Evolutionary conservation across 2,329 filamentous ascomycete genomes (phyloP).

Genomic region (Fusarium sp.): DNA sequence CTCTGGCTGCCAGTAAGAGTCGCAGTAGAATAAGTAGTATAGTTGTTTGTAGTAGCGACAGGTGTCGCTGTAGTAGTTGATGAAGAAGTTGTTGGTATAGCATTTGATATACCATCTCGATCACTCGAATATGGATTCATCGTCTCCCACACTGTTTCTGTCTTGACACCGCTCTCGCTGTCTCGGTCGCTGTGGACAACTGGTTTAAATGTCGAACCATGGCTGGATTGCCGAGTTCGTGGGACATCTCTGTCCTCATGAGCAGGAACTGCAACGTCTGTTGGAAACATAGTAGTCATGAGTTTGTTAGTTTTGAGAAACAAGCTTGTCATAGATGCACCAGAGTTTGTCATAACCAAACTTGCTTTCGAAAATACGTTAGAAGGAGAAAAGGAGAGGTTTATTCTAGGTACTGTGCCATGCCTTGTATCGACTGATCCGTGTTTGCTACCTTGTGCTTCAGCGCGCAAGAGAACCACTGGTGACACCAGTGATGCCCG

Average conservation of each 20-base stretch:
- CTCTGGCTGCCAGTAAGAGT: not conserved
- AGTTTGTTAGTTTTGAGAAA: constrained; percentile 25
- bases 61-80: not conserved
- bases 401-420: constrained; percentile 19
- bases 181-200: constrained; percentile 4
- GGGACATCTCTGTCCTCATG: constrained; percentile 8
- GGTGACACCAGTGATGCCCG: constrained; percentile 34
- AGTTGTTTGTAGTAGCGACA: not conserved
- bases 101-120: constrained; percentile 1
- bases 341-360: constrained; percentile 17
- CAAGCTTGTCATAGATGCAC: constrained; percentile 7
- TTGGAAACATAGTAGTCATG: constrained; percentile 23
- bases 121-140: constrained; percentile 22
- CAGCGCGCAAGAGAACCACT: constrained; percentile 27
- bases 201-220: constrained; percentile 18
- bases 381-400: constrained; percentile 8
- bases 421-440: constrained; percentile 12
- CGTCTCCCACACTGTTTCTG: constrained; percentile 28
- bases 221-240: constrained; percentile 18
- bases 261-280: constrained; percentile 9
- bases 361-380: constrained; percentile 5
- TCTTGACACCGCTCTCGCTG: not conserved
- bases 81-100: not conserved
- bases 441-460: constrained; percentile 41
- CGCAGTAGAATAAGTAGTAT: not conserved